Evolutionary conservation across 345 rosid genomes (phyloP).

Genomic region (Murraya paniculata): DNA sequence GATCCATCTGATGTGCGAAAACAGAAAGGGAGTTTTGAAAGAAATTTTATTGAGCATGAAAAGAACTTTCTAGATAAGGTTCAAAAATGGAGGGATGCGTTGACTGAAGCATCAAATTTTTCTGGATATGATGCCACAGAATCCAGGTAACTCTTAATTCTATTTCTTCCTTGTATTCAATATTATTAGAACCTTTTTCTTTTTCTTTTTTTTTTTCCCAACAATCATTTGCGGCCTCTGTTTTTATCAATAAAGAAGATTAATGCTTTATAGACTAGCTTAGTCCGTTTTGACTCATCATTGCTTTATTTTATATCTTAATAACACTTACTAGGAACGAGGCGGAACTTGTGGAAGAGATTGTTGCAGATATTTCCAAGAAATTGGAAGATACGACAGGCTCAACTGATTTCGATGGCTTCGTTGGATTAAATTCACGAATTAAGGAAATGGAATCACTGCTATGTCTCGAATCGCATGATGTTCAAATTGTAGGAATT

Average conservation of each 20-base stretch:
- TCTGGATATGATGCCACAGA: background rate
- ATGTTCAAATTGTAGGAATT: conserved; percentile 3
- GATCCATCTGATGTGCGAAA: background rate
- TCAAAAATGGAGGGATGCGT: background rate
- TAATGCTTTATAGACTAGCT: too few relatives aligned
- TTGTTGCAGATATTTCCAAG: too few relatives aligned
- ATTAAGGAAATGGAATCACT: background rate
- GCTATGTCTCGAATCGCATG: background rate
- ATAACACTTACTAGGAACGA: too few relatives aligned
- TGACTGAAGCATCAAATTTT: background rate
- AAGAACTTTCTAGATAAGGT: background rate
- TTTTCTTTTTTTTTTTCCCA: too few relatives aligned
- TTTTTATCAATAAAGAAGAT: too few relatives aligned
- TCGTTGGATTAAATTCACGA: background rate
- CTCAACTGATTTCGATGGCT: background rate
- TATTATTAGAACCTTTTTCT: too few relatives aligned
- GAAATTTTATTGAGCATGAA: background rate
- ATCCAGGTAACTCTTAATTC: background rate
- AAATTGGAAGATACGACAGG: background rate
- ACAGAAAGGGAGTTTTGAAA: background rate
- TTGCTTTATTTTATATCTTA: too few relatives aligned
- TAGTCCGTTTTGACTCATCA: too few relatives aligned
- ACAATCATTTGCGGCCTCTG: too few relatives aligned
- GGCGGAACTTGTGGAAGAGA: too few relatives aligned
- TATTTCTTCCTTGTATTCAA: too few relatives aligned